Evolutionary conservation across 148 eudicot species (phyloP).

Genomic region (Dianthus caryophyllus): DNA sequence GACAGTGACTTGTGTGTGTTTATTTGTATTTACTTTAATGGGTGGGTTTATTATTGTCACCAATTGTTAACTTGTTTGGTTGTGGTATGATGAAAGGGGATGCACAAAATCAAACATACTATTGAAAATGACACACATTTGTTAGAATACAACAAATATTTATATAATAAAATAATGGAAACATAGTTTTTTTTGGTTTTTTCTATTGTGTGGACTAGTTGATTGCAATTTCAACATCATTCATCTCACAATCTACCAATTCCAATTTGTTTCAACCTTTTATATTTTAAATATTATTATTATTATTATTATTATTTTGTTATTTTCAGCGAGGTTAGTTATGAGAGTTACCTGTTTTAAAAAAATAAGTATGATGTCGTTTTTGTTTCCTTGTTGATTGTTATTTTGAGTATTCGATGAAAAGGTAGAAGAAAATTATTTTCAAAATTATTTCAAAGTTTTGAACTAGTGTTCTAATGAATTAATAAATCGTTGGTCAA

Average conservation of each 20-base stretch:
- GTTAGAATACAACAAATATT: no score
- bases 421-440: no score
- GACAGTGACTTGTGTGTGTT: constrained; percentile 16
- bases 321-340: no score
- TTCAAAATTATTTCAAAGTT: no score
- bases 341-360: no score
- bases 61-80: constrained; percentile 11
- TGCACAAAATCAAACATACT: constrained; percentile 19
- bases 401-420: no score
- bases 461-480: no score
- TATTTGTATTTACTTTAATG: constrained; percentile 16
- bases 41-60: constrained; percentile 15
- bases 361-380: no score
- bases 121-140: constrained; percentile 17
- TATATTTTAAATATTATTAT: no score
- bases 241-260: background rate
- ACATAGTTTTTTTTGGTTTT: background rate
- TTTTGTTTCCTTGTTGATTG: no score
- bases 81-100: constrained; percentile 18
- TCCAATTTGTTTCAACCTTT: background rate
- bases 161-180: background rate
- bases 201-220: constrained; percentile 7
- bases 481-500: no score
- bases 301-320: no score
- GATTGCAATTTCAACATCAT: constrained; percentile 8